phyloP scores from a whole-genome alignment of 2,329 filamentous ascomycete species.

The Malbranchea zuffiana region DNA sequence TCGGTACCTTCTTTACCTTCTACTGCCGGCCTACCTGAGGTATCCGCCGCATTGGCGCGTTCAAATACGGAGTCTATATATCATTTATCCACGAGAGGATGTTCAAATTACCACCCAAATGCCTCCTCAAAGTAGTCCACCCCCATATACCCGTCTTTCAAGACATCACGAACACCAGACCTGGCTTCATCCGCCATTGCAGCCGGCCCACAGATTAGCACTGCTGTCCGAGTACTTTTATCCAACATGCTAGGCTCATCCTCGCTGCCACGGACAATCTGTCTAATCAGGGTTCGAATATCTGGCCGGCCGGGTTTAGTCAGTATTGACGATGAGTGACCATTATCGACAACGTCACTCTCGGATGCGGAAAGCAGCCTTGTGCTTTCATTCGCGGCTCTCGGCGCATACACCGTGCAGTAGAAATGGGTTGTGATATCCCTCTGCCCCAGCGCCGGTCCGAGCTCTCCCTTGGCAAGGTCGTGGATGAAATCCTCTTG shows the following conservation, averaged over 20 bases:
- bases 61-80: background rate
- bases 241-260: background rate
- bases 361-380: conserved; percentile 5
- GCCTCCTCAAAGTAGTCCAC: conserved; percentile 38
- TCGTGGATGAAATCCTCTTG: conserved; percentile 12
- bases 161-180: conserved; percentile 25
- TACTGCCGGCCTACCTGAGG: background rate
- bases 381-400: conserved; percentile 9
- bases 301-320: conserved; percentile 10
- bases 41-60: background rate
- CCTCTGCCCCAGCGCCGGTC: background rate
- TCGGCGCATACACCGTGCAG: conserved; percentile 4
- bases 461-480: conserved; percentile 5
- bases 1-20: background rate
- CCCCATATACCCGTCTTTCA: conserved; percentile 20
- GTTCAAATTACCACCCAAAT: conserved; percentile 27
- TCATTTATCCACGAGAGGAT: background rate
- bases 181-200: conserved; percentile 36
- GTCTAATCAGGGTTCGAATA: conserved; percentile 4
- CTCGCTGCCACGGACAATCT: background rate
- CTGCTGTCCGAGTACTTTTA: conserved; percentile 15
- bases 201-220: conserved; percentile 34
- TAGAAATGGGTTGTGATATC: conserved; percentile 11
- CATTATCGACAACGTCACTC: background rate
- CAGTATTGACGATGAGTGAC: background rate